Evolutionary conservation across 345 rosid genomes (phyloP), one percentile per base, ranked within the genome.

Genomic region (Arabidopsis arenosa): DNA sequence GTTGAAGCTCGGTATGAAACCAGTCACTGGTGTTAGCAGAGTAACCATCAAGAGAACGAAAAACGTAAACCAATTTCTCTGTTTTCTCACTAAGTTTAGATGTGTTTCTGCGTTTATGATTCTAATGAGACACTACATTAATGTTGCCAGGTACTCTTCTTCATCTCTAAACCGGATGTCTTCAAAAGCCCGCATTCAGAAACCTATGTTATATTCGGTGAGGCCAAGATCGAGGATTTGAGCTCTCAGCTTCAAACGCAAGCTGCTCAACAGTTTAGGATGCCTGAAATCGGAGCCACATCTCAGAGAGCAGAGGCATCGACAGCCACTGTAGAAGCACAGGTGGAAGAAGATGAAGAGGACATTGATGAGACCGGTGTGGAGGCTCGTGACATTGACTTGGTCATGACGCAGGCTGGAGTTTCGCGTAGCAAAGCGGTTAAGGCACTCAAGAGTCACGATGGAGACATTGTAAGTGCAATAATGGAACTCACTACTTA

Each of bases 221-320:
- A 92, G 86, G 97, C 96, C 40, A 92, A 90, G 91, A 87, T 92
- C 37, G 97, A 92, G 81, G 94, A 92, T 74, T 76, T 90, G 87
- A 90, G 97, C 84, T 88, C 97, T 26, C 96, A 92, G 86, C 85
- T 92, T 77, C 96, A 88, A 82, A 81, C 89, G 32, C 96, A 92
- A 81, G 97, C 96, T 47, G 96, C 96, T 32, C 94, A 90, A 79
- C 96, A 90, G 73, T 91, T 91, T 79, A 84, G 88, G 84, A 82
- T 89, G 91, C 97, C 97, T 6, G 94, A 91, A 33, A 78, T 74
- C 75, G 79, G 87, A 53, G 87, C 94, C 2, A 76, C 87, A 33
- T 35, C 81, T 32, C 85, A 88, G 8, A 91, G 89, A 77, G 80
- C 90, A 0, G 97, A 86, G 59, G 47, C 93, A 39, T 72, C 83